Base-by-base conservation (phyloP, 495 filamentous ascomycete genomes). In the Lepidopterella palustris region DNA sequence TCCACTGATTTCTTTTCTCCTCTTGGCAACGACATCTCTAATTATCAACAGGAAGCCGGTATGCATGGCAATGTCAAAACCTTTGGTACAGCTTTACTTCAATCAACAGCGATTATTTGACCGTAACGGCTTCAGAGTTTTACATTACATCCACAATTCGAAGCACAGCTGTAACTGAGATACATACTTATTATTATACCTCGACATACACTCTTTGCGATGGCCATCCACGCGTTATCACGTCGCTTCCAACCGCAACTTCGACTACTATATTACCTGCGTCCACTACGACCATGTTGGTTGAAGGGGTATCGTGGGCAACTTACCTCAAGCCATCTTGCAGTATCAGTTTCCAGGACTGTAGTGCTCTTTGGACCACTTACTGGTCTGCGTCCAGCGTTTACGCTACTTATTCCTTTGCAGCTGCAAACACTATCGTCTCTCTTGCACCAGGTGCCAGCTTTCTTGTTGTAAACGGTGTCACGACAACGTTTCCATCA, bases 191-290 rank as follows among this genome's bases (percentile, higher is more conserved):
- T 18, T 61, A 61, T 42, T 55, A 40, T 15, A 61, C 59, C 4
- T 56, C 59, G 6, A 40, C 39, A 39, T 61, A 61, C 53, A 61
- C 59, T 8, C 53, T 61, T 23, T 61, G 59, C 23, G 59, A 61
- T 56, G 59, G 59, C 28, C 59, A 61, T 23, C 59, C 59, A 21
- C 52, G 59, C 26, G 42, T 61, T 24, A 61, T 61, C 50, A 40
- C 59, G 13, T 61, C 59, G 10, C 25, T 40, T 25, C 59, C 59
- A 1, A 61, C 59, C 6, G 52, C 59, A 42, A 61, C 53, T 26
- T 50, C 52, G 9, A 61, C 59, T 4, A 61, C 59, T 5, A 23
- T 32, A 9, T 53, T 61, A 5, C 59, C 24, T 6, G 52, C 59
- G 3, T 61, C 59, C 3, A 56, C 59, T 11, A 61, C 59, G 24